Evolutionary conservation across 2,329 filamentous ascomycete species (phyloP), one percentile per base, ranked within the genome.

Genomic region (Aspergillus sp.): DNA sequence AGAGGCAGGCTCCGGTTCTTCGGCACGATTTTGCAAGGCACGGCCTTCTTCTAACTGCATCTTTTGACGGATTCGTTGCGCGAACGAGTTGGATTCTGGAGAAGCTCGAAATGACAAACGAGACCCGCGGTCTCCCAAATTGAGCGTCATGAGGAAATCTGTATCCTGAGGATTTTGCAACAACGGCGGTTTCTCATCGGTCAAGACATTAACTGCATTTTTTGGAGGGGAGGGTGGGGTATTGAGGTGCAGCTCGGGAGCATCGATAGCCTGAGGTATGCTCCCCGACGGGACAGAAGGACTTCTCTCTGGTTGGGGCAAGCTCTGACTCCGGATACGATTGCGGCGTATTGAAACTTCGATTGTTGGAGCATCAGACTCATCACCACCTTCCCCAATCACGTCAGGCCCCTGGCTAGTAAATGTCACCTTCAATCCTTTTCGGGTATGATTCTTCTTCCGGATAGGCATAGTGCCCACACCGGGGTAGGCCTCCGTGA

Each of bases 331-430:
- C 12, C 53, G 53, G 28, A 51, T 48, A 29, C 49, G 55, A 45
- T 52, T 61, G 61, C 56, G 63, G 61, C 50, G 73, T 61, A 73
- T 76, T 4, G 81, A 82, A 46, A 95, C 83, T 61, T 93, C 85
- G 19, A 81, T 73, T 1, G 82, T 79, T 1, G 86, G 86, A 6
- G 78, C 71, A 45, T 86, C 82, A 46, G 85, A 84, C 65, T 95
- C 89, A 60, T 96, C 91, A 32, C 91, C 91, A 48, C 91, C 91
- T 66, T 91, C 84, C 41, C 91, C 91, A 60, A 97, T 96, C 51
- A 95, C 69, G 41, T 88, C 85, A 5, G 90, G 89, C 46, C 77
- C 74, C 7, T 76, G 77, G 55, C 86, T 81, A 44, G 77, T 78
- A 59, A 96, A 96, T 47, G 76, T 80, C 33, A 96, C 90, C 4